A percentile compares a stretch with the other conserved stretches of the same genome.
These are phyloP conservation scores for Fusarium nisikadoi DNA, from an alignment of 2,329 filamentous ascomycete species.

Conservation along the genomic window DNA sequence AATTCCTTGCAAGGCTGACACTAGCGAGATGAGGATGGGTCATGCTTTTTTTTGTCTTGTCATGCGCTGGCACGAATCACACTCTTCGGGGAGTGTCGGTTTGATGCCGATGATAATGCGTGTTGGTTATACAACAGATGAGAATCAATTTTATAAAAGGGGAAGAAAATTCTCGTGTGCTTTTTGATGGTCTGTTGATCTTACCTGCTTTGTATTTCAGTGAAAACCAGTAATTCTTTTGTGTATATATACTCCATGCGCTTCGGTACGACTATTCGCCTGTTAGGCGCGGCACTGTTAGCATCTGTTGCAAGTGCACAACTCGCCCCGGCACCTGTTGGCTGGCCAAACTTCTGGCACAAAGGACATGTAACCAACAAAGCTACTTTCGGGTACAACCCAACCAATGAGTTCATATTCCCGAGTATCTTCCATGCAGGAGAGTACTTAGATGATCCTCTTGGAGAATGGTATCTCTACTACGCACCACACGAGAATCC, in stretches of 20 bases:
- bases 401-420: conserved; percentile 44
- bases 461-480: conserved; percentile 43
- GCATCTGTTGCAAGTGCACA: not conserved
- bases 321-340: conserved; percentile 14
- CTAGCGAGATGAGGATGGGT: not conserved
- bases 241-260: not conserved
- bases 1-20: conserved; percentile 1
- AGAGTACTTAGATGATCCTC: conserved; percentile 24
- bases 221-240: no score
- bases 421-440: conserved; percentile 42
- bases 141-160: not conserved
- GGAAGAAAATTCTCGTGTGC: accelerated
- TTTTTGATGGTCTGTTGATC: not conserved
- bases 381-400: conserved; percentile 35
- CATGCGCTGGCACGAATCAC: conserved; percentile 21
- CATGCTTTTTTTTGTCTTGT: conserved; percentile 13
- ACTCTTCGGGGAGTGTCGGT: conserved; percentile 33
- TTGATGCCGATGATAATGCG: conserved; percentile 1
- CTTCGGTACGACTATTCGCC: not conserved
- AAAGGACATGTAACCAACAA: conserved; percentile 40
- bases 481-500: conserved; percentile 45
- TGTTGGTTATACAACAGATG: not conserved
- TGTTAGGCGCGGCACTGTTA: not conserved
- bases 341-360: conserved; percentile 38
- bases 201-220: not conserved